Evolutionary conservation across 768 basidiomycete species (phyloP).

Genomic region (Rhodotorula diobovata): DNA sequence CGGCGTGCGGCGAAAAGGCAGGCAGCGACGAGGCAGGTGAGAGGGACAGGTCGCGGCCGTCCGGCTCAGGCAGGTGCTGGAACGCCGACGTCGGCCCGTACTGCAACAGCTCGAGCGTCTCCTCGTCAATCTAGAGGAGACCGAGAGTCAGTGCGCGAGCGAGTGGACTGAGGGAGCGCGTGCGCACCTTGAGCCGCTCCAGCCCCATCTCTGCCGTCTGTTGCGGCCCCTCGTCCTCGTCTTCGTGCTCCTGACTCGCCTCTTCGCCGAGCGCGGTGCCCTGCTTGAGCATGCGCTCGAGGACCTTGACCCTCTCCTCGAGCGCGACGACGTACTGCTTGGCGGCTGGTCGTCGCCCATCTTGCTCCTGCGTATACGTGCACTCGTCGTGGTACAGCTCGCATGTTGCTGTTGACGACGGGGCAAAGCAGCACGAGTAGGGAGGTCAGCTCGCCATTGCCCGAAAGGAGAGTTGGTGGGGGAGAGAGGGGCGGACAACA

Average conservation of each 20-base stretch:
- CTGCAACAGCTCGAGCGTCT: conserved; percentile 42
- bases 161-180: too few species aligned
- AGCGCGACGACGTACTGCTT: conserved; percentile 11
- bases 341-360: not conserved
- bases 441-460: not conserved
- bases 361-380: not conserved
- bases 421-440: too few species aligned
- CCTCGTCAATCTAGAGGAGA: conserved; percentile 38
- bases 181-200: conserved; percentile 14
- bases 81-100: conserved; percentile 47
- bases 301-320: conserved; percentile 13
- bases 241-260: not conserved
- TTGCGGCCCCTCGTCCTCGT: not conserved
- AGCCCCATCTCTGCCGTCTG: not conserved
- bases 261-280: too few species aligned
- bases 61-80: conserved; percentile 35
- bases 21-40: not conserved
- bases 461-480: not conserved
- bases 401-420: conserved; percentile 9
- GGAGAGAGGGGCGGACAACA: not conserved
- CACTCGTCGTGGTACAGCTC: conserved; percentile 17
- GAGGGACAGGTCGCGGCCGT: not conserved
- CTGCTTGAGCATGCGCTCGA: conserved; percentile 16
- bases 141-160: not conserved
- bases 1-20: not conserved